A percentile compares a stretch with the other conserved stretches of the same genome.
Evolutionary conservation across 2,329 filamentous ascomycete genomes (phyloP).

Genomic region (Cytospora leucostoma): DNA sequence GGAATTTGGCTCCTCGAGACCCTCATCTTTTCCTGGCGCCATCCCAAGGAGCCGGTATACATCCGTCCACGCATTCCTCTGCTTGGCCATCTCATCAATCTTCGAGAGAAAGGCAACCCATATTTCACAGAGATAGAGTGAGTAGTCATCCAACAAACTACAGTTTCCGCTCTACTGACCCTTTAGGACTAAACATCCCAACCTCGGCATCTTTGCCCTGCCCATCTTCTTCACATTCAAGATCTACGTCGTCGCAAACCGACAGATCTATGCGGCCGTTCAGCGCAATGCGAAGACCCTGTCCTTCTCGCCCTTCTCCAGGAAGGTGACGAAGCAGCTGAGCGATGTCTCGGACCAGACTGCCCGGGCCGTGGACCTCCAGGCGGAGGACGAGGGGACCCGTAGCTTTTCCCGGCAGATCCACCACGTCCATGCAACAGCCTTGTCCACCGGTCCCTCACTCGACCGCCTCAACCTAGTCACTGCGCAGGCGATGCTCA

Average conservation of each 20-base stretch:
- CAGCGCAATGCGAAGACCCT: constrained; percentile 20
- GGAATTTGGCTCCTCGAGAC: constrained; percentile 14
- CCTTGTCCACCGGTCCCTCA: not conserved
- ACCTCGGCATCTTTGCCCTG: constrained; percentile 15
- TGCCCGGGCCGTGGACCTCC: not conserved
- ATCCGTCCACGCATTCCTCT: constrained; percentile 16
- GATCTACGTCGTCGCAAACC: constrained; percentile 17
- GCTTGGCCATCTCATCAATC: not conserved
- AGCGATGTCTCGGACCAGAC: not conserved
- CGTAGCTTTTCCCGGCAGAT: constrained; percentile 5
- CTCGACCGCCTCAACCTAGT: constrained; percentile 19
- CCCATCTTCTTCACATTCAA: constrained; percentile 22
- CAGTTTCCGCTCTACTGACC: too few species aligned
- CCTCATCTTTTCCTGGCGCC: constrained; percentile 9
- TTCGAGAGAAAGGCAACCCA: not conserved
- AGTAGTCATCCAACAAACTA: not conserved
- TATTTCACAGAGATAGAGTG: constrained; percentile 7
- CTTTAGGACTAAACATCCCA: constrained; percentile 5
- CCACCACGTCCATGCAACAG: constrained; percentile 2
- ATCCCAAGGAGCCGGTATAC: constrained; percentile 12
- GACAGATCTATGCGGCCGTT: constrained; percentile 9
- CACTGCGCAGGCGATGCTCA: constrained; percentile 10
- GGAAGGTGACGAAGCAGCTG: not conserved
- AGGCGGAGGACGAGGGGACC: constrained; percentile 3
- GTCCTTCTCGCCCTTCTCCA: constrained; percentile 23